A percentile compares a stretch with the other conserved stretches of the same genome.
Evolutionary conservation across 139 green algal genomes (phyloP).

Genomic region (Diplosphaera chodatii): DNA sequence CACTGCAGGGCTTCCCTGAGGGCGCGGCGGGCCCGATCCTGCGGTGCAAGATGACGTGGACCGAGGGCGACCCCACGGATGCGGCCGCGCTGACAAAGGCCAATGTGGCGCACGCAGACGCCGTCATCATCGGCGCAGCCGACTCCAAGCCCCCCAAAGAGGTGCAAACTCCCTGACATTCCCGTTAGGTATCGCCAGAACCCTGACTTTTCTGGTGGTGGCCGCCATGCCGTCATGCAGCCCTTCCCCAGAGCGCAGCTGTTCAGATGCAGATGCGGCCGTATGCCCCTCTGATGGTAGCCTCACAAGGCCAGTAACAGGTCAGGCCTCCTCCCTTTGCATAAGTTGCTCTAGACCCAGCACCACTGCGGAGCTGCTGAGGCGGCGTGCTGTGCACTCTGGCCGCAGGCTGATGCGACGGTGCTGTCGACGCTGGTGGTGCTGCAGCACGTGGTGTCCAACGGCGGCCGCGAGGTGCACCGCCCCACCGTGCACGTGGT

Average conservation of each 20-base stretch:
- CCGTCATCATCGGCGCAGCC: constrained; percentile 11
- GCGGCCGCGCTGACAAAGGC: constrained; percentile 8
- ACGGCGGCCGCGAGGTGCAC: background rate
- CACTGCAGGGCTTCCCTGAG: constrained; percentile 3
- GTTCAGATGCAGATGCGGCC: too few relatives aligned
- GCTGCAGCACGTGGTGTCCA: constrained; percentile 12
- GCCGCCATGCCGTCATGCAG: too few relatives aligned
- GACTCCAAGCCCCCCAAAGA: constrained; percentile 8
- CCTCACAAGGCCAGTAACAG: too few relatives aligned
- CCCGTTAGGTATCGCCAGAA: too few relatives aligned
- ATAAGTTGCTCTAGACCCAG: too few relatives aligned
- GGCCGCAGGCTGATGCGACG: constrained; percentile 14
- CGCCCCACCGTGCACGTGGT: constrained; percentile 16
- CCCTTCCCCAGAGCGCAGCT: too few relatives aligned
- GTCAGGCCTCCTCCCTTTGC: too few relatives aligned
- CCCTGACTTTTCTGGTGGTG: too few relatives aligned
- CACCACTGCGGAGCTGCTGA: too few relatives aligned
- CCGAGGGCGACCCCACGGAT: constrained; percentile 8
- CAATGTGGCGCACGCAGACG: constrained; percentile 7
- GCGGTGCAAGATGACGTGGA: constrained; percentile 5
- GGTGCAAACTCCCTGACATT: too few relatives aligned
- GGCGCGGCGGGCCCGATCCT: background rate
- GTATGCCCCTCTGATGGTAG: too few relatives aligned
- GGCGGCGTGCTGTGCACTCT: too few relatives aligned
- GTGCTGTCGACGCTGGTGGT: constrained; percentile 14